Evolutionary conservation across 2,329 filamentous ascomycete genomes (phyloP).

Genomic region (Erysiphe neolycopersici): DNA sequence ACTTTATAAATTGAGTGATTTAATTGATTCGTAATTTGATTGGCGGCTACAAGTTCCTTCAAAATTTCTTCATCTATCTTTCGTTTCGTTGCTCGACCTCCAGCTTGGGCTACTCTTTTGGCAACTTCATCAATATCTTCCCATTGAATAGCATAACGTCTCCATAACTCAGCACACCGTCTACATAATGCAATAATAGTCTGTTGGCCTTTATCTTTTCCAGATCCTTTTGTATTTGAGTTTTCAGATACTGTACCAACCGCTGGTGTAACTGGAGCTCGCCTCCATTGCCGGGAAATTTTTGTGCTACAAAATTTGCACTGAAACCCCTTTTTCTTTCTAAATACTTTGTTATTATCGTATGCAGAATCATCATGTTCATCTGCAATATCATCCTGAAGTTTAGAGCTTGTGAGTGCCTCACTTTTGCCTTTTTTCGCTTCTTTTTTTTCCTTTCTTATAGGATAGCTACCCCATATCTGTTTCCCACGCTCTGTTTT

Average conservation of each 20-base stretch:
- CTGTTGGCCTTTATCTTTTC: conserved; percentile 50
- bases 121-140: conserved; percentile 78
- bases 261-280: conserved; percentile 53
- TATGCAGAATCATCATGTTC: conserved; percentile 89
- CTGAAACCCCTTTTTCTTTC: conserved; percentile 58
- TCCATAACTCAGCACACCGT: conserved; percentile 79
- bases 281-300: conserved; percentile 67
- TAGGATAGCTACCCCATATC: conserved; percentile 73
- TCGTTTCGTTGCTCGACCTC: conserved; percentile 62
- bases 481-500: conserved; percentile 65
- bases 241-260: conserved; percentile 43
- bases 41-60: conserved; percentile 39
- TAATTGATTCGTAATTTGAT: conserved; percentile 27
- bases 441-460: conserved; percentile 75
- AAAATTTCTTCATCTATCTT: conserved; percentile 78
- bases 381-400: conserved; percentile 80
- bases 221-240: conserved; percentile 27
- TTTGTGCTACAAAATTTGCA: conserved; percentile 82
- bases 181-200: conserved; percentile 65
- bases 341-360: conserved; percentile 52
- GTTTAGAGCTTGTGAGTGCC: conserved; percentile 23
- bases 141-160: conserved; percentile 86
- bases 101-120: conserved; percentile 59
- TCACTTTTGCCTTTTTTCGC: conserved; percentile 45
- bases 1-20: conserved; percentile 5